Conservation (phyloP, 78 protist species). For the Planoprotostelium fungivorum region DNA sequence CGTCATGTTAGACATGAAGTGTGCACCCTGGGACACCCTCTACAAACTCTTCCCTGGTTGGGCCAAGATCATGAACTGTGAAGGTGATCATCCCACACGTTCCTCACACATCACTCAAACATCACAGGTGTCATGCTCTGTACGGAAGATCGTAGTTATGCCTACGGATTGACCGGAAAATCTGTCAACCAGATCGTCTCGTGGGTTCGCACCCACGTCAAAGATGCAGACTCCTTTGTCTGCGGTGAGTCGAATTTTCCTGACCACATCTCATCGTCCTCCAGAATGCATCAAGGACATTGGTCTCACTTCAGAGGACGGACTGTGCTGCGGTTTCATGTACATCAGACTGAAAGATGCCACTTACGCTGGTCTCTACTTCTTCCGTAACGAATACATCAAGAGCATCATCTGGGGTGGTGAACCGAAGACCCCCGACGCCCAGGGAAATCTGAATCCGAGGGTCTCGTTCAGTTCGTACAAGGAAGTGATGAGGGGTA, state of each 20-base stretch:
- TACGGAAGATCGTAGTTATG: neutral
- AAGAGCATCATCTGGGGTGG: neutral
- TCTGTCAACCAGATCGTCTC: neutral
- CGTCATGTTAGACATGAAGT: neutral
- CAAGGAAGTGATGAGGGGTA: neutral
- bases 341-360: conserved; percentile 1
- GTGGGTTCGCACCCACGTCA: neutral
- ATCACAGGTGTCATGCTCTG: neutral
- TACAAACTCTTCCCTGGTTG: neutral
- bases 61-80: conserved; percentile 1
- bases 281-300: conserved; percentile 1
- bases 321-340: neutral
- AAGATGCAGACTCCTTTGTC: neutral
- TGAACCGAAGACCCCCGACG: neutral
- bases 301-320: neutral
- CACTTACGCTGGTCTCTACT: neutral
- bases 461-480: neutral
- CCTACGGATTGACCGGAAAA: neutral
- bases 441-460: neutral
- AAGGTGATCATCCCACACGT: neutral
- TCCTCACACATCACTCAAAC: neutral
- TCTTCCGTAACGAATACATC: neutral
- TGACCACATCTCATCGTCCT: neutral
- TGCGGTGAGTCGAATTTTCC: neutral
- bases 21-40: neutral